Evolutionary conservation across 495 filamentous ascomycete species (phyloP).

Genomic region (Penicillium herquei): DNA sequence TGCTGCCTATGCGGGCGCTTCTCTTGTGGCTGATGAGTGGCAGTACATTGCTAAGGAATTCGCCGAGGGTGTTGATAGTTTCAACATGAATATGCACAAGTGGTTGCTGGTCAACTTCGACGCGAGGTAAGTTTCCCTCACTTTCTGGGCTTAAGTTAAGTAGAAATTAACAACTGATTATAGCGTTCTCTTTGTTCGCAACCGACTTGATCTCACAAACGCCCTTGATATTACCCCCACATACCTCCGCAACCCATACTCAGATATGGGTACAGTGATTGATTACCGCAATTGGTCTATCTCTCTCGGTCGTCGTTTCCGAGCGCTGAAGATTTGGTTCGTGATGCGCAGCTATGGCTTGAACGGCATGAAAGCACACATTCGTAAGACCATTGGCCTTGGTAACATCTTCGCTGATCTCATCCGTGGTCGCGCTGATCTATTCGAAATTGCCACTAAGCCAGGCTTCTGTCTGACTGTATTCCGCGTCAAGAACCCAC

Average conservation of each 20-base stretch:
- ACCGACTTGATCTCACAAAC: conserved; percentile 70
- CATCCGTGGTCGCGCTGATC: conserved; percentile 58
- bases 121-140: conserved; percentile 49
- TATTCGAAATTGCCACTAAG: conserved; percentile 75
- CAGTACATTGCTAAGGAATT: conserved; percentile 66
- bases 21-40: conserved; percentile 78
- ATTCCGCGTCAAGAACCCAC: conserved; percentile 51
- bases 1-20: conserved; percentile 88
- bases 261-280: conserved; percentile 80
- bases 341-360: conserved; percentile 86
- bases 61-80: conserved; percentile 69
- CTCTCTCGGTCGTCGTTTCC: conserved; percentile 88
- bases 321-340: conserved; percentile 95
- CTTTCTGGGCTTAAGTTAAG: background rate
- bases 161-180: background rate
- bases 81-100: conserved; percentile 97
- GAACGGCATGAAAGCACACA: conserved; percentile 70
- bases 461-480: conserved; percentile 82
- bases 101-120: conserved; percentile 97
- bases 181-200: conserved; percentile 74
- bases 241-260: conserved; percentile 78
- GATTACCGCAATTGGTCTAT: conserved; percentile 99
- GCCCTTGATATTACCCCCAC: conserved; percentile 80
- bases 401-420: conserved; percentile 68
- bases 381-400: conserved; percentile 62